Percentiles rank a stretch among this genome's conserved stretches.
Conservation (phyloP, 345 rosid genomes). For the Pistacia vera region DNA sequence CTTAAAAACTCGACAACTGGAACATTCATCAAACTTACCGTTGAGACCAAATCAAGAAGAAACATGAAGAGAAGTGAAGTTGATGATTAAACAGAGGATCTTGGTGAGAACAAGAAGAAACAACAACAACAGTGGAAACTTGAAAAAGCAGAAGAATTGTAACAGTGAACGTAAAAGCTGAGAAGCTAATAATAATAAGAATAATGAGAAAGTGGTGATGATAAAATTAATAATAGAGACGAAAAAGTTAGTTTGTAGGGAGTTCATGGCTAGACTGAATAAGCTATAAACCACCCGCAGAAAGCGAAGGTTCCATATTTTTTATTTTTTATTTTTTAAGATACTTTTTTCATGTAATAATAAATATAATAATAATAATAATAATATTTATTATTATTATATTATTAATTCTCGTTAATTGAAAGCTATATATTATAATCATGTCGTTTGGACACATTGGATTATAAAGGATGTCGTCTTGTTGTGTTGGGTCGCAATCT, state of each 20-base stretch:
- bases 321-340: no score
- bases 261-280: not conserved
- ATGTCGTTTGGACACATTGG: no score
- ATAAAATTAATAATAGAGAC: not conserved
- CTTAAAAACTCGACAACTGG: no score
- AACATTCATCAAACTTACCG: conserved; percentile 3
- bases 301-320: conserved; percentile 18
- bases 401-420: not conserved
- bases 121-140: not conserved
- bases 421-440: no score
- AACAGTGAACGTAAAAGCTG: conserved; percentile 17
- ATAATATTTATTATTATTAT: not conserved
- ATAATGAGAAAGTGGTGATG: not conserved
- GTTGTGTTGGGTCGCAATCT: no score
- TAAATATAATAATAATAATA: no score
- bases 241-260: conserved; percentile 13
- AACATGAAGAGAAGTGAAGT: not conserved
- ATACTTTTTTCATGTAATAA: no score
- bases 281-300: conserved; percentile 2
- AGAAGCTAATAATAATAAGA: conserved; percentile 6
- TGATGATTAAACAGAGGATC: not conserved
- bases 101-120: not conserved
- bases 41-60: not conserved
- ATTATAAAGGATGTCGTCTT: no score
- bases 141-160: conserved; percentile 22